phyloP scores from a whole-genome alignment of 805 yeast genomes.

The Jamesozyma hellenica region DNA sequence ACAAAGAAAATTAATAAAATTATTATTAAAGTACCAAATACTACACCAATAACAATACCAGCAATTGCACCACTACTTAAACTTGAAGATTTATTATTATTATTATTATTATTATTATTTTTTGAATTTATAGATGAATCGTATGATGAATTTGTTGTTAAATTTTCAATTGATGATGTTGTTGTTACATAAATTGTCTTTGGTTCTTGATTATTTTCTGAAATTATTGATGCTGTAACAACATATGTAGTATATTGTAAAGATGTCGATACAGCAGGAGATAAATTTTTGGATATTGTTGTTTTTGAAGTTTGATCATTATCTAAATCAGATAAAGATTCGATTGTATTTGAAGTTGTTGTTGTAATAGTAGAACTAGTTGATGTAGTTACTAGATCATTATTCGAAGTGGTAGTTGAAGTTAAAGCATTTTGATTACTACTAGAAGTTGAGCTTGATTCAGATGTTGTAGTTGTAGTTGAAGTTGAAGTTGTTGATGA shows the following conservation, averaged over 20 bases:
- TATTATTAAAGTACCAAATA: conserved; percentile 32
- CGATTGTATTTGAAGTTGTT: conserved; percentile 7
- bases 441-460: not conserved
- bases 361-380: conserved; percentile 4
- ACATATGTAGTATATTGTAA: conserved; percentile 17
- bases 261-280: conserved; percentile 13
- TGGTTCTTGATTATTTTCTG: conserved; percentile 14
- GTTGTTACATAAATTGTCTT: conserved; percentile 21
- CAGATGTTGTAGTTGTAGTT: not conserved
- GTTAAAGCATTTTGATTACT: not conserved
- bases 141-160: conserved; percentile 2
- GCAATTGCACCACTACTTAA: conserved; percentile 44
- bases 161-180: conserved; percentile 18
- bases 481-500: not conserved
- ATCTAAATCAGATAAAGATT: too few species aligned
- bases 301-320: conserved; percentile 1
- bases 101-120: not conserved
- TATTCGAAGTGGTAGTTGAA: not conserved
- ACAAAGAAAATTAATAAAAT: conserved; percentile 34
- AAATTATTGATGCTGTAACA: conserved; percentile 19
- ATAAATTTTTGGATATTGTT: not conserved
- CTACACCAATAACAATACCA: conserved; percentile 47
- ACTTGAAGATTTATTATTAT: conserved; percentile 1
- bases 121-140: not conserved
- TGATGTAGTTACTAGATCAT: not conserved